phyloP scores from a whole-genome alignment of 805 yeast species.

The Scheffersomyces amazonensis region DNA sequence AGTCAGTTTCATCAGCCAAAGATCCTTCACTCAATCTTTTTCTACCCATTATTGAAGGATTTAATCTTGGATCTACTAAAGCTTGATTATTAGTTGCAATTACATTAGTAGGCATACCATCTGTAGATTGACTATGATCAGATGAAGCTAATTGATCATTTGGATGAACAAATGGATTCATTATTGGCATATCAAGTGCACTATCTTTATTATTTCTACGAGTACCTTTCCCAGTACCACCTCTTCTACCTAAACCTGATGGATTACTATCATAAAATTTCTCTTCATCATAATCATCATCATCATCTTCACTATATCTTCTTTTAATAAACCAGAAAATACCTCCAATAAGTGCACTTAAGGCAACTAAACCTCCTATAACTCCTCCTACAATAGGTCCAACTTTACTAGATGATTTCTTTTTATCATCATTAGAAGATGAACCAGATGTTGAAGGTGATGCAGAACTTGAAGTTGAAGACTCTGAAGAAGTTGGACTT shows the following conservation, averaged over 20 bases:
- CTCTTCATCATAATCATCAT: constrained; percentile 25
- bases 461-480: constrained; percentile 4
- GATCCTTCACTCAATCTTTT: constrained; percentile 84
- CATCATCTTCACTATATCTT: constrained; percentile 24
- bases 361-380: constrained; percentile 40
- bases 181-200: constrained; percentile 37
- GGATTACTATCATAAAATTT: constrained; percentile 23
- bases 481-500: background rate
- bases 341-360: constrained; percentile 18
- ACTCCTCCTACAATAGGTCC: constrained; percentile 46
- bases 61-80: constrained; percentile 58
- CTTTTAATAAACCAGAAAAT: constrained; percentile 31
- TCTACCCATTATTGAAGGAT: constrained; percentile 77
- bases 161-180: constrained; percentile 64
- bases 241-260: constrained; percentile 10
- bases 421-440: constrained; percentile 1
- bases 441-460: constrained; percentile 5
- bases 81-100: background rate
- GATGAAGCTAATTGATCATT: constrained; percentile 41
- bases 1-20: constrained; percentile 81
- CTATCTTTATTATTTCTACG: constrained; percentile 19
- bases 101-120: constrained; percentile 1
- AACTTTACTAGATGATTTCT: constrained; percentile 21
- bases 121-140: constrained; percentile 11
- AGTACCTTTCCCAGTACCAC: constrained; percentile 10